Evolutionary conservation across 192 early-diverging fungal species (phyloP).

Genomic region (Phlyctochytrium arcticum): DNA sequence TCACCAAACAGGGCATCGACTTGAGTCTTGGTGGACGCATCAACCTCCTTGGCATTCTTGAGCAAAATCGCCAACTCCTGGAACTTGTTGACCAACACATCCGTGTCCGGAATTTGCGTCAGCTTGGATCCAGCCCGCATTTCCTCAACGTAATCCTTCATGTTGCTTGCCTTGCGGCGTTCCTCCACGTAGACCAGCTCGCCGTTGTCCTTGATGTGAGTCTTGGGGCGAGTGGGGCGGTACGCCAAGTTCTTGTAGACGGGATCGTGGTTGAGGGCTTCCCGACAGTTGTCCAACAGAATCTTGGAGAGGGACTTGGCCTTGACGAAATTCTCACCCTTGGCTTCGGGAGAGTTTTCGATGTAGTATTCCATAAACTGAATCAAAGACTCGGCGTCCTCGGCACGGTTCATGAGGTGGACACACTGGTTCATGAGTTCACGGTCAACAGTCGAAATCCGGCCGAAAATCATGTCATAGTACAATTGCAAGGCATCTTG

Average conservation of each 20-base stretch:
- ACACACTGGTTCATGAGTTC: constrained; percentile 88
- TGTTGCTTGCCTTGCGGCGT: constrained; percentile 80
- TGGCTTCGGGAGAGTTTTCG: constrained; percentile 66
- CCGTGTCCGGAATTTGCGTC: constrained; percentile 34
- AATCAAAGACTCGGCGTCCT: constrained; percentile 60
- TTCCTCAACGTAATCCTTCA: constrained; percentile 88
- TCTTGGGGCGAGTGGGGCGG: constrained; percentile 80
- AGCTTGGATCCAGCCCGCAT: constrained; percentile 57
- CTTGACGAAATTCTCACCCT: constrained; percentile 78
- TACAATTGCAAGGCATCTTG: constrained; percentile 83
- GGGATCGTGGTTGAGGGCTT: constrained; percentile 70
- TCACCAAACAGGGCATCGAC: constrained; percentile 37
- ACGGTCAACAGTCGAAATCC: constrained; percentile 81
- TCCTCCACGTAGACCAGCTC: constrained; percentile 83
- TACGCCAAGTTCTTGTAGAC: constrained; percentile 84
- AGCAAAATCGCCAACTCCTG: constrained; percentile 28
- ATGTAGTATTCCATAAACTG: constrained; percentile 86
- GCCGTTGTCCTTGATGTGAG: constrained; percentile 73
- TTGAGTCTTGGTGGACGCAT: constrained; percentile 23
- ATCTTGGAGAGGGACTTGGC: constrained; percentile 76
- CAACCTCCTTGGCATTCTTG: constrained; percentile 17
- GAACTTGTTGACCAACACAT: constrained; percentile 44
- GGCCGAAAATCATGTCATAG: constrained; percentile 91
- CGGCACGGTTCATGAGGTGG: constrained; percentile 88
- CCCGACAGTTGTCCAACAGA: constrained; percentile 86